phyloP scores from a whole-genome alignment of 371 early-diverging fungal species.

The Mortierella sp. region DNA sequence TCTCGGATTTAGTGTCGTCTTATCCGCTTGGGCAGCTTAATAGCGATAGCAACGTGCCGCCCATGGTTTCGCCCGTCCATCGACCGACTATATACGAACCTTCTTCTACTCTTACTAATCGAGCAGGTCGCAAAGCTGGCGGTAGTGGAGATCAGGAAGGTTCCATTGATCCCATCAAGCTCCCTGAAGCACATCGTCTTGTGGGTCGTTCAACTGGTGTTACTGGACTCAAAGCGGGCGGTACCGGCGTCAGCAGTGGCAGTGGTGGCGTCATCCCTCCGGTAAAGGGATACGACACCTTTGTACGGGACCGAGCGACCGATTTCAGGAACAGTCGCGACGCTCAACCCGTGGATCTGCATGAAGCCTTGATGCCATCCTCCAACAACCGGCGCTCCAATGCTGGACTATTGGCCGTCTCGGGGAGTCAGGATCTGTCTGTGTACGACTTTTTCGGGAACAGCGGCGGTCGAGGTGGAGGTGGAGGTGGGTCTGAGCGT shows the following conservation, averaged over 20 bases:
- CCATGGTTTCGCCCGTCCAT: constrained; percentile 21
- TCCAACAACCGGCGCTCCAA: constrained; percentile 10
- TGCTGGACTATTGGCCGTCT: constrained; percentile 8
- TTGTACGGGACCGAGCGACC: not conserved
- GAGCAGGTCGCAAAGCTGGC: not conserved
- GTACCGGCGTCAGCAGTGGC: not conserved
- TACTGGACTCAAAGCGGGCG: not conserved
- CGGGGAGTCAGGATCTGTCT: not conserved
- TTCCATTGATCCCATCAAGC: not conserved
- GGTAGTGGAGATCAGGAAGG: not conserved
- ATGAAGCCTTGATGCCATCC: constrained; percentile 9
- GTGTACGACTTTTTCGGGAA: not conserved
- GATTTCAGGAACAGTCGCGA: constrained; percentile 8
- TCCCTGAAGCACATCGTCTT: not conserved
- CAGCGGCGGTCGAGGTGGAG: not conserved
- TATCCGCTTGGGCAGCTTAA: constrained; percentile 50
- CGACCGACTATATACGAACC: constrained; percentile 20
- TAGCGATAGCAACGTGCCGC: not conserved
- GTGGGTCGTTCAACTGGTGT: not conserved
- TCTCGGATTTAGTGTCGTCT: constrained; percentile 46
- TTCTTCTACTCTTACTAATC: constrained; percentile 16
- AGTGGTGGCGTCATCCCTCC: not conserved
- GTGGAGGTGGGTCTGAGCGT: constrained; percentile 1
- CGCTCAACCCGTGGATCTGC: constrained; percentile 24
- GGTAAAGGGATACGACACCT: constrained; percentile 19